A percentile compares a stretch with the other conserved stretches of the same genome.
phyloP scores from a whole-genome alignment of 2,329 filamentous ascomycete genomes.

The Coniochaeta sp. region DNA sequence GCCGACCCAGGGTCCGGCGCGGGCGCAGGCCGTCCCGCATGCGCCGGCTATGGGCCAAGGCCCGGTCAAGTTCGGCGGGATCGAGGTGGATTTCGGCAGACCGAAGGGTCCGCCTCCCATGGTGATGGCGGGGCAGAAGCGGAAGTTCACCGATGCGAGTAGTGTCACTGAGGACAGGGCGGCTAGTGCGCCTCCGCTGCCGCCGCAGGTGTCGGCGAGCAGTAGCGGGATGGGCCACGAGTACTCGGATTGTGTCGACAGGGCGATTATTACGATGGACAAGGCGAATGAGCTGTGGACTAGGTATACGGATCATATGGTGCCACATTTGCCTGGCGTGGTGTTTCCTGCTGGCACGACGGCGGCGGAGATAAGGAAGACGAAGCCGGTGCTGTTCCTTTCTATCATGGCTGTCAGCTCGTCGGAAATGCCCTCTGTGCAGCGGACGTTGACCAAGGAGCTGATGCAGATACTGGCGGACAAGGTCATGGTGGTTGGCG shows the following conservation, averaged over 20 bases:
- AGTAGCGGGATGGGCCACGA: conserved; percentile 14
- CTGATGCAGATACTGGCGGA: conserved; percentile 68
- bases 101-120: conserved; percentile 10
- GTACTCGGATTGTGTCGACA: conserved; percentile 46
- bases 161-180: conserved; percentile 8
- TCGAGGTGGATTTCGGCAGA: background rate
- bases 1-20: background rate
- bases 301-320: conserved; percentile 53
- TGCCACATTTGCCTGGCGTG: conserved; percentile 53
- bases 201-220: background rate
- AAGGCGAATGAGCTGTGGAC: conserved; percentile 47
- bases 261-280: conserved; percentile 49
- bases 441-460: conserved; percentile 58
- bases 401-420: conserved; percentile 60
- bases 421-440: conserved; percentile 46
- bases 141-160: conserved; percentile 25
- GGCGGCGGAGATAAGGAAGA: conserved; percentile 45
- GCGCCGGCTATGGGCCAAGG: background rate
- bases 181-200: conserved; percentile 10
- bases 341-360: conserved; percentile 48
- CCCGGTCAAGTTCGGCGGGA: background rate
- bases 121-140: conserved; percentile 29
- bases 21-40: background rate
- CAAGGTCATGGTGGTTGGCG: conserved; percentile 63
- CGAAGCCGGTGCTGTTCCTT: conserved; percentile 62